Conservation (phyloP, 2,329 filamentous ascomycete species). For the Microdochium paspali region DNA sequence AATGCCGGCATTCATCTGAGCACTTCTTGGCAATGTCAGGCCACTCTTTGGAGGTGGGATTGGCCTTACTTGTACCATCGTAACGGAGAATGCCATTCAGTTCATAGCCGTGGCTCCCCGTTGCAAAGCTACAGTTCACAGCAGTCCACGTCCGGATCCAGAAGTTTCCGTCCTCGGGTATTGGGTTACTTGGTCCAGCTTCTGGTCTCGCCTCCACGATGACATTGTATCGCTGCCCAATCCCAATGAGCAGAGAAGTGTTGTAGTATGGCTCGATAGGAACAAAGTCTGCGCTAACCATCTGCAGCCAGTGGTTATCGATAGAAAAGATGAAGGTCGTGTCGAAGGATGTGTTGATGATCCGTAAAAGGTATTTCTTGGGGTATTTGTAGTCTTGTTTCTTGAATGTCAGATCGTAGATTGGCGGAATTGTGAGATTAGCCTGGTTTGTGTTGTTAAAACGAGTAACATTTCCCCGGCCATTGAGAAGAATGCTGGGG, state of each 20-base stretch:
- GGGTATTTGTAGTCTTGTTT: slow-evolving; percentile 4
- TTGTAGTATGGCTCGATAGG: slow-evolving; percentile 41
- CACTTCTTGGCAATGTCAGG: slow-evolving; percentile 11
- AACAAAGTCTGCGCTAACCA: slow-evolving; percentile 48
- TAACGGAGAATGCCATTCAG: slow-evolving; percentile 17
- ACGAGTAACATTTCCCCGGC: not conserved
- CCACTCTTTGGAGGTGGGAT: slow-evolving; percentile 7
- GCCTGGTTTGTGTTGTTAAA: not conserved
- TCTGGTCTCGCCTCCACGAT: slow-evolving; percentile 27
- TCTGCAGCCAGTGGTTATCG: slow-evolving; percentile 50
- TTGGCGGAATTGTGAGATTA: not conserved
- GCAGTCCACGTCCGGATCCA: slow-evolving; percentile 12
- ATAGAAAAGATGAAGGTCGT: slow-evolving; percentile 46
- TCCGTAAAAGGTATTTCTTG: slow-evolving; percentile 47
- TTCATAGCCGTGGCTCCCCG: slow-evolving; percentile 2
- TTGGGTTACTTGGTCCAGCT: not conserved
- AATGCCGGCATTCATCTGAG: slow-evolving; percentile 16
- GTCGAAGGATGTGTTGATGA: slow-evolving; percentile 48
- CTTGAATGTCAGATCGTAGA: slow-evolving; percentile 6
- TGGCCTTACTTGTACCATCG: slow-evolving; percentile 3
- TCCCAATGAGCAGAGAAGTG: slow-evolving; percentile 31
- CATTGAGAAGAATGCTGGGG: slow-evolving; percentile 9
- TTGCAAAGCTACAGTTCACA: not conserved
- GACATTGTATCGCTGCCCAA: slow-evolving; percentile 33
- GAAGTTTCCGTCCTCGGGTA: slow-evolving; percentile 9